phyloP scores from a whole-genome alignment of 169 alveolate species.

The Eimeria acervulina region DNA sequence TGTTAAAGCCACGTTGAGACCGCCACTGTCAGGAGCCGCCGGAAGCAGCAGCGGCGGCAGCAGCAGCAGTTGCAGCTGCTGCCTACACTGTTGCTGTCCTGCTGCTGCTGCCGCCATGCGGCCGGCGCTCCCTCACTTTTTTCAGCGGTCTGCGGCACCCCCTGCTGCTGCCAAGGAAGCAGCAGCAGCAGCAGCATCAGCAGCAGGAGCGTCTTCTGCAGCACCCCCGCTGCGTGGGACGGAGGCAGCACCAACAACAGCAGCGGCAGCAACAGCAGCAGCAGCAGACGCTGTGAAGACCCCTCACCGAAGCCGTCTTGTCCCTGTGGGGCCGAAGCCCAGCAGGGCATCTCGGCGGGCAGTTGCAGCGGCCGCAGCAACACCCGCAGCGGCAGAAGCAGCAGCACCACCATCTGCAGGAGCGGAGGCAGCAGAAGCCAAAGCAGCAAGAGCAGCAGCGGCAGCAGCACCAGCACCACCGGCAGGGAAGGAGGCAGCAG shows the following conservation, averaged over 20 bases:
- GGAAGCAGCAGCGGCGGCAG: constrained; percentile 42
- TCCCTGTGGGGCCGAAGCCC: neutral
- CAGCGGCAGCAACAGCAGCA: neutral
- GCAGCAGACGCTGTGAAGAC: constrained; percentile 11
- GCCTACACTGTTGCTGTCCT: constrained; percentile 22
- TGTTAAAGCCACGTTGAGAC: neutral
- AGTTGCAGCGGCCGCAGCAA: neutral
- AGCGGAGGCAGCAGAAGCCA: neutral
- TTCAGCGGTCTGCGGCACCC: neutral
- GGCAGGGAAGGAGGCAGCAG: neutral
- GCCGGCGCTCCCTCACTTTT: neutral
- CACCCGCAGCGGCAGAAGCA: constrained; percentile 8
- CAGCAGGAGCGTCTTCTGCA: constrained; percentile 5
- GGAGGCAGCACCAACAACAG: neutral
- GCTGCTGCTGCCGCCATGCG: neutral
- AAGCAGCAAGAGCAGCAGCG: neutral
- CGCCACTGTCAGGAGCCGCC: neutral
- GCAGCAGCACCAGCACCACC: constrained; percentile 3
- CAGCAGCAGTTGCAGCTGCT: too few relatives aligned
- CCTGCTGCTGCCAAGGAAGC: constrained; percentile 39
- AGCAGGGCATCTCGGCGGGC: constrained; percentile 24
- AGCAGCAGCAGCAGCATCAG: constrained; percentile 43
- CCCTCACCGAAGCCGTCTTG: neutral
- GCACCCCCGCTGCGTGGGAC: neutral
- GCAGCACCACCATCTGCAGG: neutral